Base-by-base conservation (phyloP, 768 basidiomycete genomes). In the Boletus rubroflammeus region DNA sequence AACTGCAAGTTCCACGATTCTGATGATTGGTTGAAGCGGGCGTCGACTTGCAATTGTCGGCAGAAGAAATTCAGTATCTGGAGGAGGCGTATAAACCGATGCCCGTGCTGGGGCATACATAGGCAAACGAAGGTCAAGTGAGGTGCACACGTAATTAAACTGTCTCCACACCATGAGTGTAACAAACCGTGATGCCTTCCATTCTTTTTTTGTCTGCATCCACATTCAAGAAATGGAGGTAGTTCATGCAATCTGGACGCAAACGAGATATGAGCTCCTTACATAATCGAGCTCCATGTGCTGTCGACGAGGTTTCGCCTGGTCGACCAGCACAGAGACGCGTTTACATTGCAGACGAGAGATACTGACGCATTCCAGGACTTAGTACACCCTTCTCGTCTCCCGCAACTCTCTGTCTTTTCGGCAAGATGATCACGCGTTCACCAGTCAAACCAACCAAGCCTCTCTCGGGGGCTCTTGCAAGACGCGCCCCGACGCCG, bases 11-110 rank as follows among this genome's bases (percentile, higher is more conserved):
- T 34, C 4, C 13, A 29, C 17, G 44, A 49, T 17, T 17, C 47
- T 67, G 19, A 67, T n/a, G 19, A 31, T 2, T 6, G 6, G 15
- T 34, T 31, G 14, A 49, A 75, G 74, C 52, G 48, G 66, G 66
- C 1, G 63, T 79, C 40, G 66, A 79, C 32, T 57, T 83, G 43
- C 65, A 74, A 41, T 67, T 84, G 54, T 75, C 75, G 0, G 65
- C 66, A 15, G 82, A 82, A 25, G 83, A 84, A 56, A 68, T 78
- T 35, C 68, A 74, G 51, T 73, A 70, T 42, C 68, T 84, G 45
- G 74, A 75, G 44, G 75, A 78, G 57, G 66, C 69, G 1, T 83
- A 83, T 64, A 55, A 51, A 41, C 73, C 81, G 6, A 69, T 69
- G 56, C 39, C 67, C 11, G 67, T 78, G 23, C 57, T 76, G 6